Conservation (phyloP, 2,329 filamentous ascomycete species). For the Hymenoscyphus linearis region DNA sequence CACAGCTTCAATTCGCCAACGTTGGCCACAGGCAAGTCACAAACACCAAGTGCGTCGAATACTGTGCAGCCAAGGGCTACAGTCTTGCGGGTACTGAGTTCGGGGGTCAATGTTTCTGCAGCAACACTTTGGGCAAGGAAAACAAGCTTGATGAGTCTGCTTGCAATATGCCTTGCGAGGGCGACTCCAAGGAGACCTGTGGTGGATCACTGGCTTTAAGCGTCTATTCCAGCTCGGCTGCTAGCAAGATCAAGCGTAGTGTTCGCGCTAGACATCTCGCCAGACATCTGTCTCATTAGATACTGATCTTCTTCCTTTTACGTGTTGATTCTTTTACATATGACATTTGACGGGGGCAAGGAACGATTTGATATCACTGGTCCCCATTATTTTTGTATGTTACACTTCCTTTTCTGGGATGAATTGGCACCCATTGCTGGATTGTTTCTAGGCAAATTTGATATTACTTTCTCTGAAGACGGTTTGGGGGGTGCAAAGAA, state of each 20-base stretch:
- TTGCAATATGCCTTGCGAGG: constrained; percentile 47
- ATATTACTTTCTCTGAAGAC: not conserved
- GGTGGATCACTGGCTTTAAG: constrained; percentile 44
- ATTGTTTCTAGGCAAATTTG: not conserved
- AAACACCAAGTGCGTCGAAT: constrained; percentile 42
- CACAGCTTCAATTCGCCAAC: constrained; percentile 36
- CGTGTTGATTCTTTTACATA: not conserved
- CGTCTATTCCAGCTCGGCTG: constrained; percentile 33
- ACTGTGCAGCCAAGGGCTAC: constrained; percentile 43
- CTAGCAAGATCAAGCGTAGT: constrained; percentile 1
- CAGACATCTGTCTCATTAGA: not conserved
- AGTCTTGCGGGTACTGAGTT: constrained; percentile 45
- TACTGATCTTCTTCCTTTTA: not conserved
- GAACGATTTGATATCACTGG: not conserved
- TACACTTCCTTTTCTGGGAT: not conserved
- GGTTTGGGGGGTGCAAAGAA: too few relatives aligned
- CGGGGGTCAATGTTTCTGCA: constrained; percentile 45
- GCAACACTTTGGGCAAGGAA: constrained; percentile 36
- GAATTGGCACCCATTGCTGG: not conserved
- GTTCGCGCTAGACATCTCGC: constrained; percentile 1
- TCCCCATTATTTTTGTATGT: not conserved
- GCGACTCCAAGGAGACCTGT: constrained; percentile 43
- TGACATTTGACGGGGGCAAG: not conserved
- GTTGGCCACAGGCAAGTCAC: constrained; percentile 36
- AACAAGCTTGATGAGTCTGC: constrained; percentile 39